A percentile compares a stretch with the other conserved stretches of the same genome.
These are phyloP conservation scores for Themeda triandra DNA, from an alignment of 176 grass and related monocot genomes.

Conservation along the genomic window DNA sequence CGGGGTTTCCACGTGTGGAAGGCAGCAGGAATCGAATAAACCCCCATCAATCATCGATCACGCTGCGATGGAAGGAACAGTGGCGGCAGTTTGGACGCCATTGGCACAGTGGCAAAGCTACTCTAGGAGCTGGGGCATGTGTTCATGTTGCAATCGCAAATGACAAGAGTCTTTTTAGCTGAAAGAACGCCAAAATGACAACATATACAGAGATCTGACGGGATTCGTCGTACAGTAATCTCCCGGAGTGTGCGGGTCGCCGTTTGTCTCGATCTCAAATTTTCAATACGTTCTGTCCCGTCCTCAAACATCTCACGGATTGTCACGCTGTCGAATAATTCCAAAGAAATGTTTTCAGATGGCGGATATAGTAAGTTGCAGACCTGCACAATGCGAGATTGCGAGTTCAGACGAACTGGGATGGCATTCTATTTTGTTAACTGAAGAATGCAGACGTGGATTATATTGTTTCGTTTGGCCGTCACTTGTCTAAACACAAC, in stretches of 20 bases:
- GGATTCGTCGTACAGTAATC: not conserved
- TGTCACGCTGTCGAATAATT: not conserved
- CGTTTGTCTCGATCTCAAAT: not conserved
- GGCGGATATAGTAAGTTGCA: not conserved
- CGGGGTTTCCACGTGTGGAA: slow-evolving; percentile 40
- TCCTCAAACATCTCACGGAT: not conserved
- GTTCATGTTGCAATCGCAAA: not conserved
- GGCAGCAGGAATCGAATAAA: slow-evolving; percentile 17
- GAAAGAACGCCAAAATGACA: not conserved
- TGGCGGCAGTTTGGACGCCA: not conserved
- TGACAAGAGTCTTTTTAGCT: not conserved
- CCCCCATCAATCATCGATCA: too few relatives aligned
- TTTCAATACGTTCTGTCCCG: not conserved
- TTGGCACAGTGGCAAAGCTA: not conserved
- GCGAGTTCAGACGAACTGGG: not conserved
- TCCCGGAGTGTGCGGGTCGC: not conserved
- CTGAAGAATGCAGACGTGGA: not conserved
- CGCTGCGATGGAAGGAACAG: too few relatives aligned
- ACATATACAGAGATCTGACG: not conserved
- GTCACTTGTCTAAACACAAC: not conserved
- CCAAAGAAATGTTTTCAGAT: not conserved
- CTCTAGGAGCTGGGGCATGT: not conserved
- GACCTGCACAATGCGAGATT: not conserved
- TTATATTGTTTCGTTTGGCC: not conserved
- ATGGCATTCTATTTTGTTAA: not conserved